Evolutionary conservation across 768 basidiomycete genomes (phyloP).

Genomic region (Boletus subcaerulescens): DNA sequence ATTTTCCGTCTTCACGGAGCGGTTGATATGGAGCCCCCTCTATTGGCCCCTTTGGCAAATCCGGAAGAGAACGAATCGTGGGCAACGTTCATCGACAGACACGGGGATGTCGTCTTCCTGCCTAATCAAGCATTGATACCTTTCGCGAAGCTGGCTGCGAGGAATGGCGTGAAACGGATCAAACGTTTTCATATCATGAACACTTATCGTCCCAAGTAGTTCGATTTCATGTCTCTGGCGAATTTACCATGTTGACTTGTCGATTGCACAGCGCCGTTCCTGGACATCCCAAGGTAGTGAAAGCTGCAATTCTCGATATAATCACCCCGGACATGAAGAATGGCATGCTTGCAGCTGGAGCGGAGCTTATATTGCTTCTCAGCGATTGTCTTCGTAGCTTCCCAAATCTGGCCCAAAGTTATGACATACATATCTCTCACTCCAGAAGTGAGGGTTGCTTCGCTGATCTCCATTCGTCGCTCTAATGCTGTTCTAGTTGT

Average conservation of each 20-base stretch:
- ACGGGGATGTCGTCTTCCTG: conserved; percentile 71
- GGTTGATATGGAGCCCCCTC: conserved; percentile 78
- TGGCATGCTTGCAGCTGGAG: conserved; percentile 67
- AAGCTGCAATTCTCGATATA: conserved; percentile 81
- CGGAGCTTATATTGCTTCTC: conserved; percentile 69
- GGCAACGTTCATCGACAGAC: conserved; percentile 75
- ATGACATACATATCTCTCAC: conserved; percentile 79
- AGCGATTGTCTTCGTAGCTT: conserved; percentile 68
- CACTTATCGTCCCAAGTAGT: conserved; percentile 66
- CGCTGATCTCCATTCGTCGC: neutral
- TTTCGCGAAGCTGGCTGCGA: conserved; percentile 81
- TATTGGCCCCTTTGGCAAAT: conserved; percentile 73
- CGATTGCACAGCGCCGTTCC: conserved; percentile 47
- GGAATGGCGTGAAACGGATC: conserved; percentile 61
- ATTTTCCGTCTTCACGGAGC: conserved; percentile 91
- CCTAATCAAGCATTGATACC: conserved; percentile 71
- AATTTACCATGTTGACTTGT: neutral
- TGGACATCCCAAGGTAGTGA: conserved; percentile 70
- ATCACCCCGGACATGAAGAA: conserved; percentile 67
- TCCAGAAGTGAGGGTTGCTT: conserved; percentile 53
- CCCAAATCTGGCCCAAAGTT: conserved; percentile 62
- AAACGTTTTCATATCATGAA: conserved; percentile 82
- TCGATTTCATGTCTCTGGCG: neutral
- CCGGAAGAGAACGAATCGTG: conserved; percentile 61
- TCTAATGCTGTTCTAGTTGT: conserved; percentile 47